A percentile compares a stretch with the other conserved stretches of the same genome.
Evolutionary conservation across 2,329 filamentous ascomycete species (phyloP).

Genomic region (Myriosclerotinia duriaeana): DNA sequence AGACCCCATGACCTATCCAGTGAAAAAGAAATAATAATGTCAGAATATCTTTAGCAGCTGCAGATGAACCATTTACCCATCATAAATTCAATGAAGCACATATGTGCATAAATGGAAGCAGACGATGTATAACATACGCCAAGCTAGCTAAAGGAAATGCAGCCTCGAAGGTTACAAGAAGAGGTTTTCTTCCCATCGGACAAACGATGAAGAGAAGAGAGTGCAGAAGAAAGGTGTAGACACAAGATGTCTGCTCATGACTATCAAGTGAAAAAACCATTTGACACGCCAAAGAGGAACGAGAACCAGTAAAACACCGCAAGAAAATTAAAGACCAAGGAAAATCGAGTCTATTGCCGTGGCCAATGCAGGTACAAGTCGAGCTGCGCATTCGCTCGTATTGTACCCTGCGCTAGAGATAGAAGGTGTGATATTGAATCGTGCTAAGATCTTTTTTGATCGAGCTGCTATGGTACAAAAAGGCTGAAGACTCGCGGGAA

Average conservation of each 20-base stretch:
- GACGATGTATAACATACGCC: conserved; percentile 17
- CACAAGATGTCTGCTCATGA: conserved; percentile 37
- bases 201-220: conserved; percentile 25
- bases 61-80: conserved; percentile 16
- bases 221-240: conserved; percentile 33
- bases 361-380: conserved; percentile 37
- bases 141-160: conserved; percentile 21
- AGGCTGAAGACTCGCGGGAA: conserved; percentile 33
- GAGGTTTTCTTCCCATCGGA: conserved; percentile 18
- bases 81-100: conserved; percentile 17
- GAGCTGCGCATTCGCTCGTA: conserved; percentile 40
- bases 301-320: conserved; percentile 30
- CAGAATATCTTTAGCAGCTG: conserved; percentile 11
- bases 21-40: conserved; percentile 33
- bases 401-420: conserved; percentile 39
- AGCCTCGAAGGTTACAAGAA: conserved; percentile 21
- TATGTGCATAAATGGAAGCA: conserved; percentile 13
- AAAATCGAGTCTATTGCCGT: conserved; percentile 36
- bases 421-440: conserved; percentile 36
- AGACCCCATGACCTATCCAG: conserved; percentile 27
- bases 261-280: conserved; percentile 35
- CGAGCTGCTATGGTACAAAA: conserved; percentile 41
- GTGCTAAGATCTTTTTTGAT: conserved; percentile 39
- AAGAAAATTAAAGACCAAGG: conserved; percentile 29
- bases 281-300: conserved; percentile 28